Evolutionary conservation across 106 monocot species (phyloP).

Genomic region (Apostasia ramifera): DNA sequence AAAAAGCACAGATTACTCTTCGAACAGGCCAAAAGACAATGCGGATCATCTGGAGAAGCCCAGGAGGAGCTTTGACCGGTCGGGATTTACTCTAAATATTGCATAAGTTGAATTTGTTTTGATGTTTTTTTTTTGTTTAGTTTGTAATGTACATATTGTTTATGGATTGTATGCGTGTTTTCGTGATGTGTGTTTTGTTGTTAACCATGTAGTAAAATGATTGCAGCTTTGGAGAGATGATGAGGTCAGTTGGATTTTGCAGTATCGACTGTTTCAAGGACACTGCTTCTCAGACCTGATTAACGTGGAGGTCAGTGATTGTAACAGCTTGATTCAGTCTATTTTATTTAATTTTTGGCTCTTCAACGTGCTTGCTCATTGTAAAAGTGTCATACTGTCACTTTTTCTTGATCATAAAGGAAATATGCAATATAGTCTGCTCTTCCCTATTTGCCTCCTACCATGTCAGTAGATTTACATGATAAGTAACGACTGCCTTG

Average conservation of each 20-base stretch:
- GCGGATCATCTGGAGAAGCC: constrained; percentile 57
- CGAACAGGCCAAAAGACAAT: constrained; percentile 39
- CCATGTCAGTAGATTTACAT: background rate
- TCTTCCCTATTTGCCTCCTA: too few relatives aligned
- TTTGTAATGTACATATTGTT: background rate
- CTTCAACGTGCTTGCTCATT: background rate
- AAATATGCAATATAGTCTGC: background rate
- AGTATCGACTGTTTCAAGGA: constrained; percentile 82
- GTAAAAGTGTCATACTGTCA: too few relatives aligned
- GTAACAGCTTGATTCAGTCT: background rate
- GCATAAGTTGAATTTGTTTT: background rate
- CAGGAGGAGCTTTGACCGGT: constrained; percentile 92
- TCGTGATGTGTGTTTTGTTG: background rate
- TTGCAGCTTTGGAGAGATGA: constrained; percentile 76
- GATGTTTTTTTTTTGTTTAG: background rate
- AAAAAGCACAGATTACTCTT: constrained; percentile 32
- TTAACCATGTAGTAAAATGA: constrained; percentile 13
- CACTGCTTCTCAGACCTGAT: constrained; percentile 23
- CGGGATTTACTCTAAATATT: constrained; percentile 7
- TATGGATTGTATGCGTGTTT: background rate
- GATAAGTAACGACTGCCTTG: background rate
- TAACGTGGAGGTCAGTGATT: constrained; percentile 17
- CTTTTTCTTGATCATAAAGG: background rate
- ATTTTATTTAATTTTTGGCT: constrained; percentile 5
- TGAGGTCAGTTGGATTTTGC: constrained; percentile 72